These are phyloP conservation scores for Canavalia ensiformis DNA, from an alignment of 306 rosid genomes.

Conservation along the genomic window DNA sequence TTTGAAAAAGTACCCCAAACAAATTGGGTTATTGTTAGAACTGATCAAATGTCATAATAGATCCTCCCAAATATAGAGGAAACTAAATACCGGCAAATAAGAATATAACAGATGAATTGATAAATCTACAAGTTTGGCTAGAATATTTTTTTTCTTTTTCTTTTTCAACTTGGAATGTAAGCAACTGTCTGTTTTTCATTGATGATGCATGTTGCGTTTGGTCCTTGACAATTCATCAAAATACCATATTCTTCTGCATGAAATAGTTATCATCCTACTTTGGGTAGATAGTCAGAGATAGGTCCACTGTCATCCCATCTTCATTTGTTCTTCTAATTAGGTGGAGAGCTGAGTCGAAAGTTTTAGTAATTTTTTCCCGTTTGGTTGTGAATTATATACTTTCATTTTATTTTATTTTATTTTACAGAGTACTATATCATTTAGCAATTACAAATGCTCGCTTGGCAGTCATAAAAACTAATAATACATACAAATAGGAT, in stretches of 20 bases:
- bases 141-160: neutral
- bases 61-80: neutral
- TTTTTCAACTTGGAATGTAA: neutral
- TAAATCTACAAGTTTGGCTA: conserved; percentile 2
- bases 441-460: too few species aligned
- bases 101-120: conserved; percentile 11
- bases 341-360: neutral
- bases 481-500: too few species aligned
- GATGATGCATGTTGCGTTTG: neutral
- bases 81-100: neutral
- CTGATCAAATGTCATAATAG: neutral
- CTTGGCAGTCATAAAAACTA: too few species aligned
- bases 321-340: conserved; percentile 1
- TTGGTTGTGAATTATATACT: neutral
- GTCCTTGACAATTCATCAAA: neutral
- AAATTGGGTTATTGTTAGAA: conserved; percentile 11
- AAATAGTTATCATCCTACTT: neutral
- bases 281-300: neutral
- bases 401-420: too few species aligned
- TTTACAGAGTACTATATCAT: too few species aligned
- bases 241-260: neutral
- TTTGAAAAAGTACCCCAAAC: conserved; percentile 12
- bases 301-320: neutral
- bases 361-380: neutral
- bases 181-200: conserved; percentile 2